Conservation (phyloP, 2,329 filamentous ascomycete species). For the Sporothrix pseudoabietina region DNA sequence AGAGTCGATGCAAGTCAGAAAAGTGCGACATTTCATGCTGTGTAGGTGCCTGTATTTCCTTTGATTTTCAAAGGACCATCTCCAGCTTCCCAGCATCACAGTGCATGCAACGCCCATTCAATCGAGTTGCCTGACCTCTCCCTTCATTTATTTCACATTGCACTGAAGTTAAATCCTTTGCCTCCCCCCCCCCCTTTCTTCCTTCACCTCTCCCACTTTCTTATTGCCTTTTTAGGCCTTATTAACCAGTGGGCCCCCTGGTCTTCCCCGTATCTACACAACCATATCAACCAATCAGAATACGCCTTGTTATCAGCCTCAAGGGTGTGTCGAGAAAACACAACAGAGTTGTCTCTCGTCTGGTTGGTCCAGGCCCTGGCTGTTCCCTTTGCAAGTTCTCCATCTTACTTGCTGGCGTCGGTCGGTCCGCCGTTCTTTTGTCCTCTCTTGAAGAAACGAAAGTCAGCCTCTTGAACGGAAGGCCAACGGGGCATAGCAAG, state of each 20-base stretch:
- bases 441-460: background rate
- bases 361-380: conserved; percentile 4
- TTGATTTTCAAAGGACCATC: background rate
- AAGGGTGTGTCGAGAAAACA: background rate
- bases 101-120: background rate
- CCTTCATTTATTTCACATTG: background rate
- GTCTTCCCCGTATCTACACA: background rate
- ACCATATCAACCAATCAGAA: conserved; percentile 25
- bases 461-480: background rate
- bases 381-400: background rate
- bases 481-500: background rate
- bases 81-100: background rate
- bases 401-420: background rate
- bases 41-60: background rate
- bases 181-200: background rate
- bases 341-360: background rate
- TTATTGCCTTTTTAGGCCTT: conserved; percentile 25
- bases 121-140: background rate
- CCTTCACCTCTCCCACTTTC: background rate
- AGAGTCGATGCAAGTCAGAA: background rate
- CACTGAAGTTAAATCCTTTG: background rate
- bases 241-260: background rate
- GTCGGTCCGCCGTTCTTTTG: background rate
- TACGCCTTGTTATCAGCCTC: conserved; percentile 29
- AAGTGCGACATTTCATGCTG: background rate